These are phyloP conservation scores for Pseudogymnoascus sp. DNA, from an alignment of 2,329 filamentous ascomycete species.

Conservation along the genomic window DNA sequence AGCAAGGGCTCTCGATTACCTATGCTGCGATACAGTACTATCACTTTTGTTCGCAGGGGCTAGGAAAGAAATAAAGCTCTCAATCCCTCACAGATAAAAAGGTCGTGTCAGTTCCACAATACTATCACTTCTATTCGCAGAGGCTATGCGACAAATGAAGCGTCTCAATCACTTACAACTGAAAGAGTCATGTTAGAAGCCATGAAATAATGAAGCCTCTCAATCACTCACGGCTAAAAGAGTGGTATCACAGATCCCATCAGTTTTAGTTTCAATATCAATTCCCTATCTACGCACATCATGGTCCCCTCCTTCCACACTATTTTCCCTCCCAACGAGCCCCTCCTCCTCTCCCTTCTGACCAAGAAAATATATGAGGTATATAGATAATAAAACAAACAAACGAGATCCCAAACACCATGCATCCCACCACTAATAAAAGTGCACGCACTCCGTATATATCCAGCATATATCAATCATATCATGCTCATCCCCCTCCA, in stretches of 20 bases:
- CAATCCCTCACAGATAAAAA: too few species aligned
- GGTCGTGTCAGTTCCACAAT: too few species aligned
- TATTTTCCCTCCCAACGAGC: not conserved
- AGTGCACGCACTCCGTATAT: not conserved
- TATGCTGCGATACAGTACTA: too few species aligned
- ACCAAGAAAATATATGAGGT: conserved; percentile 1
- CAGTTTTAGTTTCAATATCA: not conserved
- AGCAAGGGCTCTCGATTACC: too few species aligned
- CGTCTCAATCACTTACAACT: not conserved
- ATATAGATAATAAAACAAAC: not conserved
- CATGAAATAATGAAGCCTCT: not conserved
- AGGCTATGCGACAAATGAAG: too few species aligned
- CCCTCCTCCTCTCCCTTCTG: not conserved
- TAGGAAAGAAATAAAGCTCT: too few species aligned
- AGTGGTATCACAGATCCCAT: not conserved
- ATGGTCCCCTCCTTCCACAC: not conserved
- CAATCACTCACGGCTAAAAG: not conserved
- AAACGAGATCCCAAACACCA: not conserved
- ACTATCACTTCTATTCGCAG: too few species aligned
- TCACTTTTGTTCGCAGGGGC: too few species aligned
- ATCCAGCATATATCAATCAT: not conserved
- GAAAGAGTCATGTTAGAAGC: not conserved
- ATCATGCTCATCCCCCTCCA: not conserved
- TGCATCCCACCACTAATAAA: not conserved
- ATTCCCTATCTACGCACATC: not conserved